Evolutionary conservation across 345 rosid species (phyloP), one percentile per base, ranked within the genome.

Genomic region (Gossypium mustelinum): DNA sequence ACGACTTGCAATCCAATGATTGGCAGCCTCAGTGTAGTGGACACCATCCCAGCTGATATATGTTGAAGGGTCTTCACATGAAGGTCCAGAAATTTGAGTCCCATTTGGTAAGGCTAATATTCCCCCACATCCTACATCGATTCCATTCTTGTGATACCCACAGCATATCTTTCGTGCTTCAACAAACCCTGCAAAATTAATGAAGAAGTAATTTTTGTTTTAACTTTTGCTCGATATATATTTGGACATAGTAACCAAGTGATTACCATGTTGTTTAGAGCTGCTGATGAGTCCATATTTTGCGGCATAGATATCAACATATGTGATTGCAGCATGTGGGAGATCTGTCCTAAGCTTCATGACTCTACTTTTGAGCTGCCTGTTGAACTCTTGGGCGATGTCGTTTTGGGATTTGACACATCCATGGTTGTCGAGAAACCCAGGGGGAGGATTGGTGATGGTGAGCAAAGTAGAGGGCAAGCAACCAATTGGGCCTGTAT

Each of bases 321-420:
- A 86, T 14, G 94, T 88, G 56, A 94, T 86, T 52, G 91, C 97
- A 67, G 97, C 94, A 63, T 81, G 78, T 0, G 86, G 88, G 48
- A 92, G 93, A 80, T 88, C 91, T 76, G 77, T 79, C 75, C 97
- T 83, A 47, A 90, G 79, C 60, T 79, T 88, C 75, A 79, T 61
- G 12, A 92, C 78, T 79, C 85, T 85, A n/a, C 87, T 90, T 78
- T 92, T 89, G 75, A 92, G 89, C 79, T 87, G 80, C 75, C 76
- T 81, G 73, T 94, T 94, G 82, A 94, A 92, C 88, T 90, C 93
- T 13, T 86, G 55, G 2, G 97, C 91, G 87, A 90, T 90, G 50
- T 87, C 87, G 79, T 92, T 92, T 70, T 92, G 97, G 65, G 83
- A 81, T 84, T 92, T 86, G 67, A 94, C 86, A 27, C 98, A 94